Conservation (phyloP, 257 asterid genomes). For the Echites panduratus region DNA sequence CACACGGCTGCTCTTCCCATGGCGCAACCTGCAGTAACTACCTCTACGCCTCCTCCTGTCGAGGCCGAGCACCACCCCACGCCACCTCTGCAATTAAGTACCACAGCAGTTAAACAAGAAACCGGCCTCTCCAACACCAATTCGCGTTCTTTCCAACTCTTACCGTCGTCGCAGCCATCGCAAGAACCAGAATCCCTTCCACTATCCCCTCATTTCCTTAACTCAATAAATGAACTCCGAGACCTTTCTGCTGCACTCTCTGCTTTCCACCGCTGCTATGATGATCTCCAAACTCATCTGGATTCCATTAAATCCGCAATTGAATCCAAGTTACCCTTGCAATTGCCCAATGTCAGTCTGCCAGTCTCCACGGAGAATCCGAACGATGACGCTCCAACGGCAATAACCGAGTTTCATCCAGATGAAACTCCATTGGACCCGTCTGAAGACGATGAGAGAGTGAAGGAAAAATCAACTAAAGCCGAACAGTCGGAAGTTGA, state of each 20-base stretch:
- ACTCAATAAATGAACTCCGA: conserved; percentile 37
- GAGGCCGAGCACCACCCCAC: conserved; percentile 10
- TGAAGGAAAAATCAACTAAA: not conserved
- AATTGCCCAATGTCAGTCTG: conserved; percentile 14
- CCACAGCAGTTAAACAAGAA: conserved; percentile 12
- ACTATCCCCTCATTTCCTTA: conserved; percentile 21
- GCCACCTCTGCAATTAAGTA: conserved; percentile 3
- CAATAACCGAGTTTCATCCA: not conserved
- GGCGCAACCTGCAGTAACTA: conserved; percentile 20
- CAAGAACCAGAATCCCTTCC: conserved; percentile 23
- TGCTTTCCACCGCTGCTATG: conserved; percentile 47
- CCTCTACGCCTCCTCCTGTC: conserved; percentile 4
- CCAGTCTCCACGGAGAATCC: conserved; percentile 9
- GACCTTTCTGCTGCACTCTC: conserved; percentile 45
- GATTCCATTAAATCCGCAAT: conserved; percentile 42
- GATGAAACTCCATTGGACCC: conserved; percentile 4
- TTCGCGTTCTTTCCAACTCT: conserved; percentile 6
- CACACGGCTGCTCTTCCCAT: not conserved
- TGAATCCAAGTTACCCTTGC: no score
- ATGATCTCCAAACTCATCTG: conserved; percentile 54
- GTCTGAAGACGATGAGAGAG: conserved; percentile 12
- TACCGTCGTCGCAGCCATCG: conserved; percentile 9
- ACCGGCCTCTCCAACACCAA: conserved; percentile 2
- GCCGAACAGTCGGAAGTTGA: conserved; percentile 42
- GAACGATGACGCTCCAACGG: not conserved